Base-by-base conservation (phyloP, 1,284 basidiomycete species). In the Austropuccinia psidii region DNA sequence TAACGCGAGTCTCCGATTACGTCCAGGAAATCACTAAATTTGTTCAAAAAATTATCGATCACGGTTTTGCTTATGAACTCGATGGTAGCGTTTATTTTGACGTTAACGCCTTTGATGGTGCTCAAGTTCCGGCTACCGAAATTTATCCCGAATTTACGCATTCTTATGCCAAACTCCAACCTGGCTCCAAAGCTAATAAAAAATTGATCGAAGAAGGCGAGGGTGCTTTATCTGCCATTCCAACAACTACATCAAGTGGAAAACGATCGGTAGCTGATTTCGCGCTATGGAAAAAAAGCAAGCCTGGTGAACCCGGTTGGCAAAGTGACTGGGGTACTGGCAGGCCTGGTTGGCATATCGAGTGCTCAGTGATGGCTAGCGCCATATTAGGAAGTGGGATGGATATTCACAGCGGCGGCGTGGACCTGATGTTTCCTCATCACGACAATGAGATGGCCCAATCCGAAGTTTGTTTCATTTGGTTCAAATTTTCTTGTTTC, bases 401-500 rank as follows among this genome's bases (percentile, higher is more conserved):
- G 87, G 96, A 98, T 82, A 94, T 99, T 76, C 96, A 99, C 81
- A 96, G 93, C 6, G 96, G 96, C 58, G 96, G 96, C 15, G 88
- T 93, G 61, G 96, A 99, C 82, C 85, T 99, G 75, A 91, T 93
- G 62, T 99, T 99, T 84, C 96, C 96, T 4, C 96, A 99, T 83
- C 96, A 99, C 80, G 96, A 98, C 81, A 99, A 99, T 80, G 96
- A 99, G 83, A 87, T 98, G 78, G 96, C 96, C 5, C 96, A 99
- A 82, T 89, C 90, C 61, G 96, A 98, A 87, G 93, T 90, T 60
- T 68, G 81, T 75, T 11, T n/a, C n/a, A n/a, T n/a, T n/a, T n/a
- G n/a, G n/a, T n/a, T 49, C 24, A 29, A 47, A 24, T 43, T 4
- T 37, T 31, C 24, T 31, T 47, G 21, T 24, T 11, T 19, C 31